Conservation (phyloP, 768 basidiomycete species). For the Coprinopsis sp. region DNA sequence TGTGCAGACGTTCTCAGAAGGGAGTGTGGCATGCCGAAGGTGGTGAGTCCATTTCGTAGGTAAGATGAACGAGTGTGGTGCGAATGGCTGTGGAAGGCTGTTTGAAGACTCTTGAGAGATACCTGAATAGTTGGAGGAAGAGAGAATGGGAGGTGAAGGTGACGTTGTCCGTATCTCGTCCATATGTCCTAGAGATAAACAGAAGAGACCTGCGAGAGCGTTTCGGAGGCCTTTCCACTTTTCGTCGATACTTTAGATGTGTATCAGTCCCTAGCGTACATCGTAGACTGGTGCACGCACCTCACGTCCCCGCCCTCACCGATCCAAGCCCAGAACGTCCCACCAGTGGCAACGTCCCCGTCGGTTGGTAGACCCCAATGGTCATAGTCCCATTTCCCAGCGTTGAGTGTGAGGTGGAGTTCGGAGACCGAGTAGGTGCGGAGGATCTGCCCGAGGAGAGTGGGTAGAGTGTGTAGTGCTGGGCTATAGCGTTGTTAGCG, state of each 20-base stretch:
- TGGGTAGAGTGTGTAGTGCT: constrained; percentile 86
- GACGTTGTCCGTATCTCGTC: constrained; percentile 73
- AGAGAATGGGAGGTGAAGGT: constrained; percentile 58
- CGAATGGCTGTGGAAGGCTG: too few relatives aligned
- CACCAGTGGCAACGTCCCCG: constrained; percentile 74
- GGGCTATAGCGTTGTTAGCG: constrained; percentile 40
- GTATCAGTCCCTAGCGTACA: too few relatives aligned
- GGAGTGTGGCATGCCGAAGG: constrained; percentile 71
- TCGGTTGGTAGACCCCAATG: constrained; percentile 81
- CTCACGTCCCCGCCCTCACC: constrained; percentile 52
- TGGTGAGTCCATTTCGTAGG: constrained; percentile 46
- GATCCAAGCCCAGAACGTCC: constrained; percentile 92
- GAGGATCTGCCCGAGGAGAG: constrained; percentile 82
- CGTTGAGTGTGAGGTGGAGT: constrained; percentile 83
- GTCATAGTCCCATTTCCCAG: constrained; percentile 88
- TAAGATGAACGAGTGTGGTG: too few relatives aligned
- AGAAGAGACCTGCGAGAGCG: constrained; percentile 82
- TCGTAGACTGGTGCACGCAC: constrained; percentile 28
- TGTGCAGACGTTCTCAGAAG: constrained; percentile 88
- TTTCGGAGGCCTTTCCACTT: not conserved
- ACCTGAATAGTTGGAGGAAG: constrained; percentile 40
- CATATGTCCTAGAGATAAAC: constrained; percentile 80
- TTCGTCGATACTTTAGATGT: too few relatives aligned
- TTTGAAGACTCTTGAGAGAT: too few relatives aligned
- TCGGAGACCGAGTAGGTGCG: constrained; percentile 83